Percentiles rank a stretch among this genome's conserved stretches.
Evolutionary conservation across 305 asterid genomes (phyloP).

Genomic region (Caryopteris hybrid): DNA sequence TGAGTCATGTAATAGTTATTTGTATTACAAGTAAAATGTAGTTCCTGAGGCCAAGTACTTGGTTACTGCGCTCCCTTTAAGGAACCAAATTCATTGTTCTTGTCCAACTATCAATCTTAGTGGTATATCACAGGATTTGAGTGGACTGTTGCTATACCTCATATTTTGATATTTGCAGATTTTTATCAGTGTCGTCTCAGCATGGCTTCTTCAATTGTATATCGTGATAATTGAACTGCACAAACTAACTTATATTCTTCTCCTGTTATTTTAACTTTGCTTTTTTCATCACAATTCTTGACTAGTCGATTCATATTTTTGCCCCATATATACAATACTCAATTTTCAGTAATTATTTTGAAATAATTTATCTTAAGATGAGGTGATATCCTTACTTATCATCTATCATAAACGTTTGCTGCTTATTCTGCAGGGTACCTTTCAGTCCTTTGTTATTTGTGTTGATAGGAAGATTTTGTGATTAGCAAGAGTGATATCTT

Average conservation of each 20-base stretch:
- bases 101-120: not conserved
- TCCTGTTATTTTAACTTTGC: not conserved
- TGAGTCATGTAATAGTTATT: not conserved
- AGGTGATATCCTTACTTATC: not conserved
- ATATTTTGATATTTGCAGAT: not conserved
- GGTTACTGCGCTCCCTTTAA: not conserved
- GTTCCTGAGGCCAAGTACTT: not conserved
- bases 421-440: not conserved
- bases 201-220: not conserved
- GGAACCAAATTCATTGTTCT: not conserved
- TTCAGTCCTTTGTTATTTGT: not conserved
- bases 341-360: not conserved
- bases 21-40: not conserved
- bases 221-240: not conserved
- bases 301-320: not conserved
- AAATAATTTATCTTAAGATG: not conserved
- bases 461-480: not conserved
- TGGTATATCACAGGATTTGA: not conserved
- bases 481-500: not conserved
- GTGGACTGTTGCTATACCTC: not conserved
- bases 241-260: not conserved
- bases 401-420: not conserved
- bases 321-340: not conserved
- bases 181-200: not conserved
- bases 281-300: constrained; percentile 2